Base-by-base conservation (phyloP, 2,329 filamentous ascomycete genomes). In the Alternaria dauci region DNA sequence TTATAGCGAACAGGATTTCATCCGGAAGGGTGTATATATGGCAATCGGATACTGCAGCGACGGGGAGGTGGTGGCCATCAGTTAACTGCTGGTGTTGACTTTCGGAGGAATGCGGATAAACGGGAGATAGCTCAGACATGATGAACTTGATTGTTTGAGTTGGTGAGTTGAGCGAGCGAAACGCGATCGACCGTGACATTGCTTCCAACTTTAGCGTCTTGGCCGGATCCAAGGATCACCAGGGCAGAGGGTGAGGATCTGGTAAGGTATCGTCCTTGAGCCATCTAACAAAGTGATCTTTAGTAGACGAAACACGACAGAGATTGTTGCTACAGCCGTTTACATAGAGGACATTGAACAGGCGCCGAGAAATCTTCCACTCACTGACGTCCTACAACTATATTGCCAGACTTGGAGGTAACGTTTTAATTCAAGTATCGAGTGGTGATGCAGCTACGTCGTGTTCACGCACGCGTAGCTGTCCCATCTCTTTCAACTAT, bases 371-470 rank as follows among this genome's bases (percentile, higher is more conserved):
- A 23, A 23, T 23, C 20, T 23, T 23, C 20, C 20, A 23, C 20
- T 23, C 20, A 23, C 20, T 23, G 2, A 2, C 20, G 20, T 23
- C 20, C 20, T 23, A 23, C 20, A 23, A 38, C 16, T 2, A n/a
- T 30, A 39, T 1, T 8, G 26, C 12, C 12, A 23, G 5, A 12
- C 11, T 44, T 32, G 30, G 38, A 16, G 26, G 30, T 56, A 28
- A 43, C 52, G 12, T 53, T 32, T 32, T 11, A 34, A 54, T 63
- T 61, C 52, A 55, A 59, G 53, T 38, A 18, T 38, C 41, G 53
- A 63, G 44, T 55, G 58, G 58, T 66, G 61, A 66, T 66, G 54
- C 55, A 58, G 55, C 51, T 53, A 58, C 48, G 34, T 50, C 42
- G 46, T 41, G 41, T 64, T 52, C 32, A 34, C 39, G 58, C 52